Evolutionary conservation across 1,139 yeast species (phyloP).

Genomic region (Lipomyces yarrowii): DNA sequence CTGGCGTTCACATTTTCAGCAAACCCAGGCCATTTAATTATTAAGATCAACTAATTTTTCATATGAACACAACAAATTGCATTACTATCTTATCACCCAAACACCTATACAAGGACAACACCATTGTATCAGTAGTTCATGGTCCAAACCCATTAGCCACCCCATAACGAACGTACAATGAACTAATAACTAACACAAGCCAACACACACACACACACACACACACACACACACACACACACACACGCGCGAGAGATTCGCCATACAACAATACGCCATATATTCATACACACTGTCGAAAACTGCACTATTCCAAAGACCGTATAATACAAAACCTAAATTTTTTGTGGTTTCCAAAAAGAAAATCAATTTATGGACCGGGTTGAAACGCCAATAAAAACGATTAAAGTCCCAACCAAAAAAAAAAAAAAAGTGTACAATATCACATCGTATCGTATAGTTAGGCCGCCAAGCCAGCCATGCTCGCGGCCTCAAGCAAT

Average conservation of each 20-base stretch:
- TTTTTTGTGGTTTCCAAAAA: background rate
- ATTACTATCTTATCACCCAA: background rate
- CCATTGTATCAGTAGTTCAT: background rate
- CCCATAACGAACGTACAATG: background rate
- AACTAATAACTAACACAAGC: background rate
- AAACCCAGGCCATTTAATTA: too few species aligned
- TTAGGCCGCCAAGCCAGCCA: constrained; percentile 12
- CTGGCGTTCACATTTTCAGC: too few species aligned
- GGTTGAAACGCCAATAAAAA: background rate
- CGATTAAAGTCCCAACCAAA: too few species aligned
- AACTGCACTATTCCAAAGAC: background rate
- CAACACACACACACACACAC: background rate
- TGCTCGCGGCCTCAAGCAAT: constrained; percentile 24
- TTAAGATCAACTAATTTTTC: too few species aligned
- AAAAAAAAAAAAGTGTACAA: background rate
- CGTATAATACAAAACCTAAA: background rate
- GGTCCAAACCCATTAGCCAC: background rate
- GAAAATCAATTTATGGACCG: background rate
- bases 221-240: background rate
- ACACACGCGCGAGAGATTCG: too few species aligned
- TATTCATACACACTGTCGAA: background rate
- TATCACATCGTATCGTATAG: background rate
- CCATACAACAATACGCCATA: background rate
- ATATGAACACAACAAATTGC: background rate
- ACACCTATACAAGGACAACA: background rate